Conservation (phyloP, 2,329 filamentous ascomycete genomes). For the Bipolaris victoriae region DNA sequence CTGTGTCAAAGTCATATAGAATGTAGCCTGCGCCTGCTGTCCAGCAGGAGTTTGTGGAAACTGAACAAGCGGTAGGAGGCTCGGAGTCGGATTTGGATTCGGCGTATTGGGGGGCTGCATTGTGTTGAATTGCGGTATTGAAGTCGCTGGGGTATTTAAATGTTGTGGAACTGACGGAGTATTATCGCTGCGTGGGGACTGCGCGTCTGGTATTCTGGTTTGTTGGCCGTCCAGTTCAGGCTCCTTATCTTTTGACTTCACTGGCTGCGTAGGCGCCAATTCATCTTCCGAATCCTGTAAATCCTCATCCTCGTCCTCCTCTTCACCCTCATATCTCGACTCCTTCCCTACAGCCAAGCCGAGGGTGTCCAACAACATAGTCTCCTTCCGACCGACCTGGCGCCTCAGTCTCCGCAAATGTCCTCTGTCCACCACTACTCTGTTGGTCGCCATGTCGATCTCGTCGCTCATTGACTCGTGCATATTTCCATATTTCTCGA, state of each 20-base stretch:
- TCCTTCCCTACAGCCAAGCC: conserved; percentile 38
- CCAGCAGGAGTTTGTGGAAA: conserved; percentile 40
- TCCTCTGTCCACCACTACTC: conserved; percentile 89
- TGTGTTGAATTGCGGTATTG: conserved; percentile 4
- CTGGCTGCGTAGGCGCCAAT: conserved; percentile 33
- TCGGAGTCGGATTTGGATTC: conserved; percentile 23
- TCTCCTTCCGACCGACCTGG: conserved; percentile 30
- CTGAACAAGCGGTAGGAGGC: conserved; percentile 32
- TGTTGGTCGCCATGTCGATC: conserved; percentile 81
- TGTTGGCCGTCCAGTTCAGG: neutral
- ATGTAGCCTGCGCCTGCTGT: conserved; percentile 36
- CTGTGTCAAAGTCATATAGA: conserved; percentile 32
- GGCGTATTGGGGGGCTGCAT: conserved; percentile 22
- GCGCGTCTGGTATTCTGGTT: neutral
- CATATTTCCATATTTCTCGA: conserved; percentile 84
- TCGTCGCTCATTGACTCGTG: conserved; percentile 86
- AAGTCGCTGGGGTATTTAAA: neutral
- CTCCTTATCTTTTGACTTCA: conserved; percentile 12
- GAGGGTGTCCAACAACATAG: conserved; percentile 32
- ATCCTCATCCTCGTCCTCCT: conserved; percentile 20
- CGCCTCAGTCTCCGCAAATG: conserved; percentile 69
- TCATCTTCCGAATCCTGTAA: conserved; percentile 36
- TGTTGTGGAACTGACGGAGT: neutral
- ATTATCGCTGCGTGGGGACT: neutral
- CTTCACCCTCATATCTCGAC: conserved; percentile 49